A percentile compares a stretch with the other conserved stretches of the same genome.
Evolutionary conservation across 768 basidiomycete genomes (phyloP).

Genomic region (Favolaschia claudopus): DNA sequence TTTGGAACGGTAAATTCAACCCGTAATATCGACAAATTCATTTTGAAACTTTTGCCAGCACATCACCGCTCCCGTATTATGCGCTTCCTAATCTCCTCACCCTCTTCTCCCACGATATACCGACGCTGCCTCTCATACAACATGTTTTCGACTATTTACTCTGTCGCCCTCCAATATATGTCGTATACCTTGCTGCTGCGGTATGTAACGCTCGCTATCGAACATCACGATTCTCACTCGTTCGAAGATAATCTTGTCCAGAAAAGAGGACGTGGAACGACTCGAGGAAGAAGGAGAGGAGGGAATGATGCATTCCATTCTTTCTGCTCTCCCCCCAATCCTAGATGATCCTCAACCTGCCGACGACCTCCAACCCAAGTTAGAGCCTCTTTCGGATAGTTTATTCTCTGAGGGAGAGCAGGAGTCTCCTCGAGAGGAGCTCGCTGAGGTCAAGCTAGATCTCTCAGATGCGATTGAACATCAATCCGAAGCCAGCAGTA

Average conservation of each 20-base stretch:
- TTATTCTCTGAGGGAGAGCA: neutral
- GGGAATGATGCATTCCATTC: slow-evolving; percentile 48
- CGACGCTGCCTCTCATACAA: slow-evolving; percentile 88
- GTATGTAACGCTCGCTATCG: slow-evolving; percentile 52
- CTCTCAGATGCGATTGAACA: neutral
- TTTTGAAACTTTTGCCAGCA: slow-evolving; percentile 45
- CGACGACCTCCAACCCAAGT: no score
- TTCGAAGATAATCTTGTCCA: slow-evolving; percentile 71
- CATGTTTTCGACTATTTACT: slow-evolving; percentile 92
- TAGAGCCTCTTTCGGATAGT: slow-evolving; percentile 4
- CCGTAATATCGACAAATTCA: neutral
- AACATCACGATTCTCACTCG: neutral
- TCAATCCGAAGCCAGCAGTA: no score
- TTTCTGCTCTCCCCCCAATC: slow-evolving; percentile 41
- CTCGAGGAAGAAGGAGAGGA: slow-evolving; percentile 69
- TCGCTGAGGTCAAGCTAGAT: slow-evolving; percentile 11
- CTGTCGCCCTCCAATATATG: slow-evolving; percentile 78
- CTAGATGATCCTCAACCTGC: no score
- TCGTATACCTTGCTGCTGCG: slow-evolving; percentile 84
- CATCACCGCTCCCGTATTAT: slow-evolving; percentile 85
- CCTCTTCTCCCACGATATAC: slow-evolving; percentile 91
- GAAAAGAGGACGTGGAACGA: slow-evolving; percentile 69
- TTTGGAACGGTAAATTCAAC: slow-evolving; percentile 64
- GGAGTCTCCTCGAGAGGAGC: neutral
- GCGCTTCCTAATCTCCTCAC: slow-evolving; percentile 91